Conservation (phyloP, 2,329 filamentous ascomycete species). For the Hypoxylon sp. region DNA sequence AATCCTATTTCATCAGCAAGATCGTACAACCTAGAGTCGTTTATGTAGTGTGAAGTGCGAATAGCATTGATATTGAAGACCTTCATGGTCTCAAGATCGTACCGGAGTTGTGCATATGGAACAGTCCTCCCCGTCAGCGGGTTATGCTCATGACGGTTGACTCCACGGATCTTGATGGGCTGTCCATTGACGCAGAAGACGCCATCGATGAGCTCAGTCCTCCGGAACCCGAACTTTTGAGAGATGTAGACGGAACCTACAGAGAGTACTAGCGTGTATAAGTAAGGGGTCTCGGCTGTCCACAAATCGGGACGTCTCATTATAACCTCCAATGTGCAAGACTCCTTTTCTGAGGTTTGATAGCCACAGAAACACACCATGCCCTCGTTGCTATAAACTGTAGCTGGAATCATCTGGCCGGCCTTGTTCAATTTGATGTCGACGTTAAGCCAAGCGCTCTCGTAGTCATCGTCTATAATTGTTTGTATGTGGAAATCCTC, state of each 20-base stretch:
- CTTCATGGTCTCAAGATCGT: conserved; percentile 77
- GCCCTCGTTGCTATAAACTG: conserved; percentile 56
- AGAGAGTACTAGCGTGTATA: conserved; percentile 67
- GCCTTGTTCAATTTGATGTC: conserved; percentile 61
- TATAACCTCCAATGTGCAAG: conserved; percentile 54
- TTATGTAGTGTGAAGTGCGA: conserved; percentile 76
- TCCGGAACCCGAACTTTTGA: conserved; percentile 75
- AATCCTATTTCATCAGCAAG: conserved; percentile 75
- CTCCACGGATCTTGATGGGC: conserved; percentile 75
- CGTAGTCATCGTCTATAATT: conserved; percentile 67
- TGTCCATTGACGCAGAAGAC: conserved; percentile 76
- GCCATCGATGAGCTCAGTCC: conserved; percentile 72
- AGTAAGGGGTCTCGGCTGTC: conserved; percentile 77
- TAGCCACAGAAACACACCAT: conserved; percentile 50
- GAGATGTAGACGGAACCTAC: conserved; percentile 58
- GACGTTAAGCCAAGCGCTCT: conserved; percentile 66
- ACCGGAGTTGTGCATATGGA: conserved; percentile 71
- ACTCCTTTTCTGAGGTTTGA: conserved; percentile 56
- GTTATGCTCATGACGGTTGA: conserved; percentile 80
- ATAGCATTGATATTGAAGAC: conserved; percentile 78
- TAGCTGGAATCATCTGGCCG: conserved; percentile 51
- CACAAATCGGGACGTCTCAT: conserved; percentile 71
- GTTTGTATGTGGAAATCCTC: conserved; percentile 71
- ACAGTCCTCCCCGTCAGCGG: conserved; percentile 73
- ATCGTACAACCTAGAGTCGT: conserved; percentile 72